Percentiles rank a stretch among this genome's conserved stretches.
Conservation (phyloP, 139 green algal genomes). For the Chlamydomonas eustigma region DNA sequence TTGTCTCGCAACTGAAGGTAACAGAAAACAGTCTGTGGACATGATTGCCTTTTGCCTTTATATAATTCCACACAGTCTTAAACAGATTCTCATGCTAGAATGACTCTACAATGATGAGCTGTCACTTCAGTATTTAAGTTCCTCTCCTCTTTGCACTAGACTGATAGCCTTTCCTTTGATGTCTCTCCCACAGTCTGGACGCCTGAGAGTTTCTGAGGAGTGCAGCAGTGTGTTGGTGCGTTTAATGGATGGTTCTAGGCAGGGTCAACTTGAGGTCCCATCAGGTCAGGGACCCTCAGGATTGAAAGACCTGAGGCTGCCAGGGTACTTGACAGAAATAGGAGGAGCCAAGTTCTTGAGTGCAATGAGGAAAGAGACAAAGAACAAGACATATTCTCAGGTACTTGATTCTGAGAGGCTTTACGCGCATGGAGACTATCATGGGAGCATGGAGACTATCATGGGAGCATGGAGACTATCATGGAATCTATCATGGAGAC, state of each 20-base stretch:
- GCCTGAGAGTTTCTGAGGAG: conserved; percentile 31
- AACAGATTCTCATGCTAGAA: too few relatives aligned
- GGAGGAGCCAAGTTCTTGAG: conserved; percentile 25
- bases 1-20: conserved; percentile 25
- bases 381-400: conserved; percentile 46
- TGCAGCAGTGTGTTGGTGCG: conserved; percentile 39
- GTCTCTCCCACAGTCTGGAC: conserved; percentile 20
- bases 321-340: conserved; percentile 27
- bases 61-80: too few relatives aligned
- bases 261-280: conserved; percentile 42
- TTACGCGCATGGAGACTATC: too few relatives aligned
- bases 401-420: too few relatives aligned
- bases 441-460: too few relatives aligned
- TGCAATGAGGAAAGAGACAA: conserved; percentile 35
- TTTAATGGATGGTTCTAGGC: conserved; percentile 29
- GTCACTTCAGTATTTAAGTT: too few relatives aligned
- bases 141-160: too few relatives aligned
- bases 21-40: background rate
- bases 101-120: too few relatives aligned
- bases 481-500: too few relatives aligned
- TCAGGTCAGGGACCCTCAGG: conserved; percentile 14
- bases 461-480: too few relatives aligned
- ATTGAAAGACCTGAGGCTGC: conserved; percentile 20
- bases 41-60: too few relatives aligned
- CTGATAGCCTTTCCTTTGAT: too few relatives aligned